phyloP scores from a whole-genome alignment of 306 rosid genomes.

The Lagenaria siceraria region DNA sequence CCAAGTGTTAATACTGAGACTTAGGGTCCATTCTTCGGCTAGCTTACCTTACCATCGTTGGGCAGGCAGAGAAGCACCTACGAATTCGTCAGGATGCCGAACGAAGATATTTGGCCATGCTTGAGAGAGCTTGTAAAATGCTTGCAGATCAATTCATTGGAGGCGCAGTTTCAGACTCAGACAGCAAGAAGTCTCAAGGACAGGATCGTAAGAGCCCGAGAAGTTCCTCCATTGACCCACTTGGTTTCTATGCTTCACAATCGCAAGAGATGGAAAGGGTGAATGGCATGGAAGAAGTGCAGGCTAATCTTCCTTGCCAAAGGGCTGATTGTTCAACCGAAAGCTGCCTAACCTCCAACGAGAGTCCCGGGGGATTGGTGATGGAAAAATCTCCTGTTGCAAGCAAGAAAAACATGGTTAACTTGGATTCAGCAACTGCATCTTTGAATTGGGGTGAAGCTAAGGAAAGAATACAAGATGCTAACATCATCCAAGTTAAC shows the following conservation, averaged over 20 bases:
- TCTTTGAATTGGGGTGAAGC: slow-evolving; percentile 73
- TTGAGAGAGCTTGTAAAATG: slow-evolving; percentile 97
- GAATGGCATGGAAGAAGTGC: slow-evolving; percentile 37
- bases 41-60: slow-evolving; percentile 10
- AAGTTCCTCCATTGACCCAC: slow-evolving; percentile 44
- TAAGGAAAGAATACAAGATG: slow-evolving; percentile 56
- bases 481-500: slow-evolving; percentile 45
- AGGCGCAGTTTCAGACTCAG: slow-evolving; percentile 51
- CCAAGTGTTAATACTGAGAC: slow-evolving; percentile 1
- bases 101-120: slow-evolving; percentile 80
- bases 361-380: slow-evolving; percentile 60
- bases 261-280: slow-evolving; percentile 38
- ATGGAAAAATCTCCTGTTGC: slow-evolving; percentile 63
- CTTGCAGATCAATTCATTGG: slow-evolving; percentile 86
- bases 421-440: slow-evolving; percentile 44
- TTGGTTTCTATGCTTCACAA: slow-evolving; percentile 58
- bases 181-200: slow-evolving; percentile 52
- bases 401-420: slow-evolving; percentile 42
- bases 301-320: slow-evolving; percentile 33
- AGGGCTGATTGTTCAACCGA: slow-evolving; percentile 92
- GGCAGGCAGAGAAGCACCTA: slow-evolving; percentile 95
- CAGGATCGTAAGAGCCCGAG: slow-evolving; percentile 41
- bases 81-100: slow-evolving; percentile 94
- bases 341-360: slow-evolving; percentile 91
- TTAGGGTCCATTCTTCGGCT: slow-evolving; percentile 3